A percentile compares a stretch with the other conserved stretches of the same genome.
phyloP scores from a whole-genome alignment of 177 flowering plant genomes.

The Vitis hybrid region DNA sequence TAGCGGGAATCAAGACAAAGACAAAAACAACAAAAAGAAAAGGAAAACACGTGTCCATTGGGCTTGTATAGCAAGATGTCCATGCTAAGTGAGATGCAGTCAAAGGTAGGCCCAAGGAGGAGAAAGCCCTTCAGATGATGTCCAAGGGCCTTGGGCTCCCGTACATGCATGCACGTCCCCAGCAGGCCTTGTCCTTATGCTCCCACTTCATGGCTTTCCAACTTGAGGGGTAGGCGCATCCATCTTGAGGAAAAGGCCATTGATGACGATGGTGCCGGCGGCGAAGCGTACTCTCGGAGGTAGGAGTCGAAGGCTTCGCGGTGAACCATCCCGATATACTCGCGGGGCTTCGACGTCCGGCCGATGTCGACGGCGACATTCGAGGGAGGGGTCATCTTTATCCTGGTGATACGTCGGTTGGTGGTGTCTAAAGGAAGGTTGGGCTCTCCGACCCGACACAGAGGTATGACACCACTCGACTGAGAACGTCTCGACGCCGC shows the following conservation, averaged over 20 bases:
- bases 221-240: conserved; percentile 42
- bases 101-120: too few relatives aligned
- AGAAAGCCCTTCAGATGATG: too few relatives aligned
- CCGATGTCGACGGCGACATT: too few relatives aligned
- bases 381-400: conserved; percentile 67
- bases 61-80: too few relatives aligned
- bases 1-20: too few relatives aligned
- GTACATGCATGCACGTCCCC: too few relatives aligned
- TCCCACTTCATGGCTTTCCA: too few relatives aligned
- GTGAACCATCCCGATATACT: conserved; percentile 97
- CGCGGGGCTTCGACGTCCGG: conserved; percentile 18
- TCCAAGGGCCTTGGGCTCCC: too few relatives aligned
- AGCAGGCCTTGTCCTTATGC: too few relatives aligned
- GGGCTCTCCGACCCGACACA: conserved; percentile 95
- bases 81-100: too few relatives aligned
- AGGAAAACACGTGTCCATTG: too few relatives aligned
- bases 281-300: conserved; percentile 67
- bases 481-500: conserved; percentile 39
- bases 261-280: conserved; percentile 66
- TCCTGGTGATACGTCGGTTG: conserved; percentile 85
- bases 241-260: conserved; percentile 80
- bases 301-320: conserved; percentile 78
- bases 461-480: conserved; percentile 86
- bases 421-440: conserved; percentile 89
- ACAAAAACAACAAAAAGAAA: too few relatives aligned